These are phyloP conservation scores for Fusarium sterilihyphosum DNA, from an alignment of 2,329 filamentous ascomycete genomes.

Conservation along the genomic window DNA sequence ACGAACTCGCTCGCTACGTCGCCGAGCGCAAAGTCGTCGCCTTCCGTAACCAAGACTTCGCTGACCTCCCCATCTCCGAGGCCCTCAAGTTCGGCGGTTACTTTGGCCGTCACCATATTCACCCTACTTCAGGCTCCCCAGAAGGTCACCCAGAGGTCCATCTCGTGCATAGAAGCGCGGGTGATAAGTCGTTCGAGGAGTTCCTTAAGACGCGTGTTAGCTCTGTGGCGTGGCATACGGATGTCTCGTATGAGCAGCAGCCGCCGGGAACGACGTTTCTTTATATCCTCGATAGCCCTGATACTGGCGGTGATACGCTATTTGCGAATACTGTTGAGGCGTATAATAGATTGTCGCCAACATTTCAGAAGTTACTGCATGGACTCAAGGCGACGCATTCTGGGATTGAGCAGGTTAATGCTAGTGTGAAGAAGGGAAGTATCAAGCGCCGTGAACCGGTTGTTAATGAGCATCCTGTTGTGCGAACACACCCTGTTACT, in stretches of 20 bases:
- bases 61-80: slow-evolving; percentile 73
- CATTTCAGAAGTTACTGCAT: slow-evolving; percentile 82
- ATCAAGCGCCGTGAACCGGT: slow-evolving; percentile 81
- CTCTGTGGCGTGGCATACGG: slow-evolving; percentile 88
- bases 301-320: slow-evolving; percentile 84
- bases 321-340: slow-evolving; percentile 84
- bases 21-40: slow-evolving; percentile 82
- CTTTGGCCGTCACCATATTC: slow-evolving; percentile 84
- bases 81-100: slow-evolving; percentile 77
- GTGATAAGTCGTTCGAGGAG: slow-evolving; percentile 58
- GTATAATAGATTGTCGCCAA: slow-evolving; percentile 81
- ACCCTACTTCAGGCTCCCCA: slow-evolving; percentile 80
- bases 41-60: slow-evolving; percentile 80
- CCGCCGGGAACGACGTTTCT: slow-evolving; percentile 91
- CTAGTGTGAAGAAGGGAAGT: slow-evolving; percentile 71
- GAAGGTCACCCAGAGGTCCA: slow-evolving; percentile 79
- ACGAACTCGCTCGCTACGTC: slow-evolving; percentile 79
- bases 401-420: slow-evolving; percentile 81
- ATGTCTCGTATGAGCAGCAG: slow-evolving; percentile 88
- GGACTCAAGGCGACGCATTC: slow-evolving; percentile 85
- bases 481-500: slow-evolving; percentile 83
- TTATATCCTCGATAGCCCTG: slow-evolving; percentile 84
- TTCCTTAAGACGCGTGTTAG: slow-evolving; percentile 77
- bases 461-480: slow-evolving; percentile 77
- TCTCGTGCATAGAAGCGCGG: slow-evolving; percentile 76